Conservation (phyloP, 2,329 filamentous ascomycete genomes). For the Ophiostoma populinum region DNA sequence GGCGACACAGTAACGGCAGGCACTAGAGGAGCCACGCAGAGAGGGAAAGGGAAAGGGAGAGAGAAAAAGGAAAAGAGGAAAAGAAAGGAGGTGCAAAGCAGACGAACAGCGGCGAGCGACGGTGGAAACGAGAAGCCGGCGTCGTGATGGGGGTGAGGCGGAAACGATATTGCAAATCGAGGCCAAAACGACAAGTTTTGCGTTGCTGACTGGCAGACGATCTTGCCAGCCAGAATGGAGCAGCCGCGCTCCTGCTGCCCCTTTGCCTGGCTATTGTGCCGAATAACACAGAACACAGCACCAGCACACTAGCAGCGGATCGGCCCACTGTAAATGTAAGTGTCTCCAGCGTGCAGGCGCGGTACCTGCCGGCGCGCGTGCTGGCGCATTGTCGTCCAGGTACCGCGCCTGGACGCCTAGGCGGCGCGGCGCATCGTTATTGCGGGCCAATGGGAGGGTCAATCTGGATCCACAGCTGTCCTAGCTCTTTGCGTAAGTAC, state of each 20-base stretch:
- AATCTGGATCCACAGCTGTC: background rate
- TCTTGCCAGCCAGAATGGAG: too few relatives aligned
- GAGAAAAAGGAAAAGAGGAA: background rate
- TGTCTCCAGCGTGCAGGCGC: background rate
- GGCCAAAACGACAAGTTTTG: too few relatives aligned
- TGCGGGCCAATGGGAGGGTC: slow-evolving; percentile 11
- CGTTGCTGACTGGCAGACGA: too few relatives aligned
- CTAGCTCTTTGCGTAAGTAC: slow-evolving; percentile 6
- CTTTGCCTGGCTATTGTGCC: background rate
- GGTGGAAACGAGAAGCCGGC: too few relatives aligned
- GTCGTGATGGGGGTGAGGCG: too few relatives aligned
- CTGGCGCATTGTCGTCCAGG: background rate
- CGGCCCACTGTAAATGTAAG: slow-evolving; percentile 3
- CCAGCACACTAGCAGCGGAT: slow-evolving; percentile 8
- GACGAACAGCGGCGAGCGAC: background rate
- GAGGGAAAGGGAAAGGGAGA: background rate
- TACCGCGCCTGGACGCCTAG: background rate
- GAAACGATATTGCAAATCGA: too few relatives aligned
- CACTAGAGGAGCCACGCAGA: background rate
- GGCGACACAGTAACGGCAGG: background rate
- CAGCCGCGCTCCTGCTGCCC: slow-evolving; percentile 1
- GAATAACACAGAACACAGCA: slow-evolving; percentile 14
- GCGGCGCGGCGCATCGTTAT: slow-evolving; percentile 10
- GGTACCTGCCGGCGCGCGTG: background rate
- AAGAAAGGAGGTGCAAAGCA: background rate